Base-by-base conservation (phyloP, 768 basidiomycete species). In the Lentinula aciculospora region DNA sequence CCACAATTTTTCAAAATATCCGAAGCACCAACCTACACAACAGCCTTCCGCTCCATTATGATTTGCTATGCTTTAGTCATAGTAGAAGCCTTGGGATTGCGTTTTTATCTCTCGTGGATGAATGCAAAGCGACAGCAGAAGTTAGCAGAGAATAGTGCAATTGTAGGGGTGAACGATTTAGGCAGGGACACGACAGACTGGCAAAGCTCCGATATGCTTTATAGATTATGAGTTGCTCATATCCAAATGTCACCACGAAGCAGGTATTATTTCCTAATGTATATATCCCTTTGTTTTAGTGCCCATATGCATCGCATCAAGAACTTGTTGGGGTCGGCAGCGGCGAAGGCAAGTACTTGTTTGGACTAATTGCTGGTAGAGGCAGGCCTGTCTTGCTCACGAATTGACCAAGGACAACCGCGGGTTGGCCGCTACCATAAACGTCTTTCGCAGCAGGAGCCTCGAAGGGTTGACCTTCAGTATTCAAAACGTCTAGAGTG, bases 401-500 rank as follows among this genome's bases (percentile, higher is more conserved):
- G 27, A 37, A 49, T 10, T 32, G 12, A 7, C 57, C 49, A 39
- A 64, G 62, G 29, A 53, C 51, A n/a, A 63, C 56, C 17, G 62
- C 42, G 25, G 68, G 49, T 25, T 62, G 60, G n/a, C 59, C 39
- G 44, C 62, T 73, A 3, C 75, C 74, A 57, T 76, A 76, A 4
- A 62, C 61, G 0, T 61, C 1, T 58, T 67, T 72, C 19, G 75
- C 69, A 1, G 74, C 62, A 0, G 86, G 85, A 0, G 86, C 86
- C 54, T 74, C 74, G 71, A 88, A 81, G 1, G 84, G 85, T 62
- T 89, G 88, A 4, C 78, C 79, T 66, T 89, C 88, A 17, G 88
- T 89, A 69, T 87, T 89, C 74, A 85, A 84, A 28, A 86, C 82
- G 32, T 73, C 83, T 85, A 32, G 17, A 13, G 12, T 17, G 27